A percentile compares a stretch with the other conserved stretches of the same genome.
These are phyloP conservation scores for Juglanconis juglandina DNA, from an alignment of 2,329 filamentous ascomycete species.

Conservation along the genomic window DNA sequence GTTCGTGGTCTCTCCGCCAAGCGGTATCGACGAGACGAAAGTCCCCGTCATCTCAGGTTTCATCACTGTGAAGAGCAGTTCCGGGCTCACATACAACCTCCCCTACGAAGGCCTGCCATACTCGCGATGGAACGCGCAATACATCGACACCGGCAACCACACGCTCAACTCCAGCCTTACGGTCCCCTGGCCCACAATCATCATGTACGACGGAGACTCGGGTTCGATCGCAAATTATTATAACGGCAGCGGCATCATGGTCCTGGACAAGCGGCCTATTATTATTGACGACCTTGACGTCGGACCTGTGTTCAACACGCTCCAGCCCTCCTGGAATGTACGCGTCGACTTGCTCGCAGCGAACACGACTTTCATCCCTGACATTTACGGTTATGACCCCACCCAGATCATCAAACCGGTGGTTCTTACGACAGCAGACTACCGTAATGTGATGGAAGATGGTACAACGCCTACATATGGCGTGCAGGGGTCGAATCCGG, in stretches of 20 bases:
- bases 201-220: not conserved
- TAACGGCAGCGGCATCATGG: not conserved
- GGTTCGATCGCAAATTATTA: not conserved
- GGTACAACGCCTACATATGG: not conserved
- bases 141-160: not conserved
- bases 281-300: not conserved
- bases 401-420: not conserved
- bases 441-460: slow-evolving; percentile 2
- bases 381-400: not conserved
- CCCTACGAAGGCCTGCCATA: not conserved
- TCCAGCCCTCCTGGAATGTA: not conserved
- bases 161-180: not conserved
- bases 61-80: not conserved
- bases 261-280: not conserved
- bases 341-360: not conserved
- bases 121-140: not conserved
- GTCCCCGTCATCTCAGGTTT: slow-evolving; percentile 3
- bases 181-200: not conserved
- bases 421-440: not conserved
- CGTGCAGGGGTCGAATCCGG: not conserved
- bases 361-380: not conserved
- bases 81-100: not conserved
- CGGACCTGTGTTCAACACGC: not conserved
- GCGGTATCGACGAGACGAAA: not conserved
- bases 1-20: not conserved